These are phyloP conservation scores for Colletotrichum euphorbiae DNA, from an alignment of 2,329 filamentous ascomycete genomes.

Conservation along the genomic window DNA sequence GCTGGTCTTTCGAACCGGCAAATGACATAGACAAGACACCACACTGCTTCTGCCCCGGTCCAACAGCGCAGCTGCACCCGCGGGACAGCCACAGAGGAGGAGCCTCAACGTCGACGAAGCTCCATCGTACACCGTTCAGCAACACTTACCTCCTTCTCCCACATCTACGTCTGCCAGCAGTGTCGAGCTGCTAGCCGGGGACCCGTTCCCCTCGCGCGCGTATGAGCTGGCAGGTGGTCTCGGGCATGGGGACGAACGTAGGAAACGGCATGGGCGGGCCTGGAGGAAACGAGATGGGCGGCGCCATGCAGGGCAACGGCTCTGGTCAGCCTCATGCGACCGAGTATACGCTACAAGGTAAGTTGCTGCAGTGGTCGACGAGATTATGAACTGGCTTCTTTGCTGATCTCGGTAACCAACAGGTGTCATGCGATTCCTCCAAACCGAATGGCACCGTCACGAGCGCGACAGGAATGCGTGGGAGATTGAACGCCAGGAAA, in stretches of 20 bases:
- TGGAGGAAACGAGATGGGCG: conserved; percentile 59
- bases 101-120: not conserved
- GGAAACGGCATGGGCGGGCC: conserved; percentile 51
- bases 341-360: conserved; percentile 71
- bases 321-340: conserved; percentile 67
- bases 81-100: conserved; percentile 3
- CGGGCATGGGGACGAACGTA: conserved; percentile 55
- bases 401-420: conserved; percentile 4
- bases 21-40: conserved; percentile 23
- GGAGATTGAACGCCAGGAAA: conserved; percentile 99
- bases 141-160: not conserved
- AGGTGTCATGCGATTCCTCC: conserved; percentile 99
- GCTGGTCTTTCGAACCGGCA: conserved; percentile 2
- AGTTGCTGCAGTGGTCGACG: conserved; percentile 17
- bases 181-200: conserved; percentile 29
- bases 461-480: conserved; percentile 97
- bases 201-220: conserved; percentile 35
- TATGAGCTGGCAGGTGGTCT: conserved; percentile 53
- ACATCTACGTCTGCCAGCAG: conserved; percentile 16
- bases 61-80: conserved; percentile 23
- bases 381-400: not conserved
- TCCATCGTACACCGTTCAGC: conserved; percentile 1
- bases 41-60: not conserved
- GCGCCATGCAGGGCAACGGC: conserved; percentile 59
- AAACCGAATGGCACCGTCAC: conserved; percentile 99